phyloP scores from a whole-genome alignment of 805 yeast genomes.

The Spathaspora arborariae region DNA sequence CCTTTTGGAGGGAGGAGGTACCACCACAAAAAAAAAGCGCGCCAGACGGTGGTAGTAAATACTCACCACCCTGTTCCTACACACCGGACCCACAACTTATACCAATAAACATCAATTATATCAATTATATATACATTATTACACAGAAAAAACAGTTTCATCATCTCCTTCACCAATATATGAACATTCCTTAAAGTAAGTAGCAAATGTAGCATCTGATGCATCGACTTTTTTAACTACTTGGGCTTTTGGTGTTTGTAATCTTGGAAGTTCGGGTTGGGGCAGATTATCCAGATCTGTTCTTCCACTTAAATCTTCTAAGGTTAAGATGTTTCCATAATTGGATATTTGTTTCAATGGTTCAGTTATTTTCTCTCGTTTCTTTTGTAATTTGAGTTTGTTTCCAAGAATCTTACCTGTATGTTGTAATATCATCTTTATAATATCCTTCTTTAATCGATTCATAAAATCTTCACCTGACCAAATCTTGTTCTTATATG shows the following conservation, averaged over 20 bases:
- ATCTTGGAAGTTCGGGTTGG: conserved; percentile 1
- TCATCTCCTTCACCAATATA: conserved; percentile 1
- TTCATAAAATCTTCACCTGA: conserved; percentile 63
- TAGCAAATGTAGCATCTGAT: conserved; percentile 4
- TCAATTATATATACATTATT: neutral
- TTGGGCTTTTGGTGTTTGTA: conserved; percentile 1
- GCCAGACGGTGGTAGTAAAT: too few species aligned
- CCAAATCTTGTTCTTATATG: conserved; percentile 47
- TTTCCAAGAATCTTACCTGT: conserved; percentile 79
- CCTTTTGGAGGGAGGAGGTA: too few species aligned
- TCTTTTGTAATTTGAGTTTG: conserved; percentile 49
- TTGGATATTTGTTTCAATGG: conserved; percentile 40
- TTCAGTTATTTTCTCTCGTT: conserved; percentile 15
- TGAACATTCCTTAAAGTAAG: conserved; percentile 2
- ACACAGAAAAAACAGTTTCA: neutral
- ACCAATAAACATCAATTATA: too few species aligned
- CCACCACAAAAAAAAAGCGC: too few species aligned
- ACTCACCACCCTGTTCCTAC: neutral
- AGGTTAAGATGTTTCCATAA: conserved; percentile 33
- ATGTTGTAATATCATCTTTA: conserved; percentile 55
- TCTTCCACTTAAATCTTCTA: conserved; percentile 37
- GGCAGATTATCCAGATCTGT: conserved; percentile 14
- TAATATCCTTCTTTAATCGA: conserved; percentile 58
- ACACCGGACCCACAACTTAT: too few species aligned
- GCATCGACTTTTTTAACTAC: conserved; percentile 3